A percentile compares a stretch with the other conserved stretches of the same genome.
Conservation (phyloP, 148 eudicot genomes). For the Camellia japonica region DNA sequence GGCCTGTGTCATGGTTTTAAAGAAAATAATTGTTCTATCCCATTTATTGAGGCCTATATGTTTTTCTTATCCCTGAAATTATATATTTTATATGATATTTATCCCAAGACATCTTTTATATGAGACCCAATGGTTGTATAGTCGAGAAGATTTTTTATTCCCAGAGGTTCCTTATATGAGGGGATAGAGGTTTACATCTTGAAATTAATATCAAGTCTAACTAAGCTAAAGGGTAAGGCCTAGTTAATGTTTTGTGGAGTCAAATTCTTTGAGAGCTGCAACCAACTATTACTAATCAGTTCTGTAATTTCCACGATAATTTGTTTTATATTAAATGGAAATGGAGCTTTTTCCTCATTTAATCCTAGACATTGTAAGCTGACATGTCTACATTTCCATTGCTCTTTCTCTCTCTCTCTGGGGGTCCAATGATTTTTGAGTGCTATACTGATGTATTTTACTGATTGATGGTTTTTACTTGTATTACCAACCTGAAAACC, state of each 20-base stretch:
- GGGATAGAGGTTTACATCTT: no score
- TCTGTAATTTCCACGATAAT: neutral
- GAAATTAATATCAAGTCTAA: neutral
- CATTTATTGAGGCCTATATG: no score
- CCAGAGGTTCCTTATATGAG: neutral
- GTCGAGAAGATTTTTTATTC: neutral
- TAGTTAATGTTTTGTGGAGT: neutral
- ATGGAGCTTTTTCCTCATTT: neutral
- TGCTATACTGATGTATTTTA: neutral
- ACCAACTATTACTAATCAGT: neutral
- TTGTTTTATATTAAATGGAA: neutral
- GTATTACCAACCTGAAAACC: neutral
- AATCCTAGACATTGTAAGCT: neutral
- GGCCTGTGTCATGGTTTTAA: neutral
- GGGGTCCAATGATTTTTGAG: neutral
- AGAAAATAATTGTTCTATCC: neutral
- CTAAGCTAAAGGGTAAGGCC: neutral
- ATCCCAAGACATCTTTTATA: no score
- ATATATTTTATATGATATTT: no score
- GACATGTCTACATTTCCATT: neutral
- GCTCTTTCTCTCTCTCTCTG: no score
- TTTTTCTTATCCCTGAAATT: no score
- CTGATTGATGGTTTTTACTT: neutral
- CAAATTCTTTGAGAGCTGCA: neutral
- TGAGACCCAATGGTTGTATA: no score